These are phyloP conservation scores for Didymella exigua DNA, from an alignment of 2,329 filamentous ascomycete species.

Conservation along the genomic window DNA sequence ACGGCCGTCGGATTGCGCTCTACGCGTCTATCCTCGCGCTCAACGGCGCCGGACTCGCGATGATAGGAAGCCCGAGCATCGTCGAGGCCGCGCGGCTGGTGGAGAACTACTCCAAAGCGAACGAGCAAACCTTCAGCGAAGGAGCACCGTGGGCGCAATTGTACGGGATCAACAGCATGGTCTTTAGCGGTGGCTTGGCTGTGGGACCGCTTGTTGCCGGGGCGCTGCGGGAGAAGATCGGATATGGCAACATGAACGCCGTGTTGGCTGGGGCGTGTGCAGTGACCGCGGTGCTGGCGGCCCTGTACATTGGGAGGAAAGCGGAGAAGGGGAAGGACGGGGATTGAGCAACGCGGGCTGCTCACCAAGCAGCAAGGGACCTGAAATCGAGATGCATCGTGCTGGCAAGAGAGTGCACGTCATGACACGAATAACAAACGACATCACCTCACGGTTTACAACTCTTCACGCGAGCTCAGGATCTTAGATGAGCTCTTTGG, in stretches of 20 bases:
- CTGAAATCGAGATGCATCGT: too few species aligned
- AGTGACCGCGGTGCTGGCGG: conserved; percentile 52
- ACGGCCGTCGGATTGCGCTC: conserved; percentile 42
- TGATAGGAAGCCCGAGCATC: conserved; percentile 60
- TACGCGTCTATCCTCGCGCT: conserved; percentile 55
- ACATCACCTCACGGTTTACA: too few species aligned
- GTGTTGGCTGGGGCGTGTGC: conserved; percentile 56
- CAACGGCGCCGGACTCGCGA: conserved; percentile 59
- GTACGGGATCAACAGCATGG: conserved; percentile 68
- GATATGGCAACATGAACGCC: conserved; percentile 63
- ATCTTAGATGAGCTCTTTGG: too few species aligned
- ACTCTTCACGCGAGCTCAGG: too few species aligned
- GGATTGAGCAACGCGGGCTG: not conserved
- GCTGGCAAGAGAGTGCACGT: too few species aligned
- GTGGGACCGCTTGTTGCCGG: conserved; percentile 65
- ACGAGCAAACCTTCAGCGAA: conserved; percentile 60
- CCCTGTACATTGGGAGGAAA: conserved; percentile 51
- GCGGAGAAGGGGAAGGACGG: not conserved
- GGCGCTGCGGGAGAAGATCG: conserved; percentile 56
- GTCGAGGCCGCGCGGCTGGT: conserved; percentile 64
- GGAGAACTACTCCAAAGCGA: conserved; percentile 61
- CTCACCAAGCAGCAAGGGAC: too few species aligned
- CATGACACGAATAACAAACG: too few species aligned
- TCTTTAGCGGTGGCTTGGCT: conserved; percentile 65
- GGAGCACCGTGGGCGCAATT: conserved; percentile 68